Evolutionary conservation across 305 asterid genomes (phyloP).

Genomic region (Ajuga reptans): DNA sequence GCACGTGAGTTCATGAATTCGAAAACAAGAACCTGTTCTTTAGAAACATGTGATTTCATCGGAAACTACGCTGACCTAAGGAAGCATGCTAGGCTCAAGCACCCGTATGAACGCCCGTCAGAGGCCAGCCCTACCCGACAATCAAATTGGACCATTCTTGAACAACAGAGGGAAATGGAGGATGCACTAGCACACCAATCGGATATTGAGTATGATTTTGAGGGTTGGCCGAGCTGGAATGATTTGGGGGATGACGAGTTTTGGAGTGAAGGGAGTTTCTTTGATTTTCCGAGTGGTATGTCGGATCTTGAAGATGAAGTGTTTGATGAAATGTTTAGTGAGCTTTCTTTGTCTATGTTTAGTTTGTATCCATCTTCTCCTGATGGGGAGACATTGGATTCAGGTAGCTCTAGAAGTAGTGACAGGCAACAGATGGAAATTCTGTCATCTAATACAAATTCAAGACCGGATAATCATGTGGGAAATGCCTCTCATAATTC

Average conservation of each 20-base stretch:
- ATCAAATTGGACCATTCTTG: constrained; percentile 51
- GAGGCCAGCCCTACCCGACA: constrained; percentile 45
- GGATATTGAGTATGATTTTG: constrained; percentile 24
- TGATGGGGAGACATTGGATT: constrained; percentile 23
- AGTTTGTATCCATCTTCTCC: constrained; percentile 20
- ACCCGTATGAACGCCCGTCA: constrained; percentile 50
- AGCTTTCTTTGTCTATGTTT: constrained; percentile 29
- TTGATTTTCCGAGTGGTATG: constrained; percentile 35
- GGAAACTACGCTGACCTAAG: constrained; percentile 61
- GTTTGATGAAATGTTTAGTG: constrained; percentile 22
- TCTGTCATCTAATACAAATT: not conserved
- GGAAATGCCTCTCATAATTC: constrained; percentile 12
- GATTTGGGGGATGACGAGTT: constrained; percentile 24
- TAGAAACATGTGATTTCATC: constrained; percentile 47
- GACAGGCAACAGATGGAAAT: constrained; percentile 14
- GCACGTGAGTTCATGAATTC: constrained; percentile 55
- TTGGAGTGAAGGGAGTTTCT: constrained; percentile 30
- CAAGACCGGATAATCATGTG: constrained; percentile 13
- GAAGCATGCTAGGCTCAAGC: constrained; percentile 69
- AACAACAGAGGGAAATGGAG: constrained; percentile 40
- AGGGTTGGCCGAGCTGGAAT: constrained; percentile 21
- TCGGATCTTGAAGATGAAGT: constrained; percentile 29
- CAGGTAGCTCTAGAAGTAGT: constrained; percentile 21
- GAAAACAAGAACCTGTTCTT: constrained; percentile 54
- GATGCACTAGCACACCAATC: constrained; percentile 45